Conservation (phyloP, 441 rosid genomes). For the Croton laevigatus region DNA sequence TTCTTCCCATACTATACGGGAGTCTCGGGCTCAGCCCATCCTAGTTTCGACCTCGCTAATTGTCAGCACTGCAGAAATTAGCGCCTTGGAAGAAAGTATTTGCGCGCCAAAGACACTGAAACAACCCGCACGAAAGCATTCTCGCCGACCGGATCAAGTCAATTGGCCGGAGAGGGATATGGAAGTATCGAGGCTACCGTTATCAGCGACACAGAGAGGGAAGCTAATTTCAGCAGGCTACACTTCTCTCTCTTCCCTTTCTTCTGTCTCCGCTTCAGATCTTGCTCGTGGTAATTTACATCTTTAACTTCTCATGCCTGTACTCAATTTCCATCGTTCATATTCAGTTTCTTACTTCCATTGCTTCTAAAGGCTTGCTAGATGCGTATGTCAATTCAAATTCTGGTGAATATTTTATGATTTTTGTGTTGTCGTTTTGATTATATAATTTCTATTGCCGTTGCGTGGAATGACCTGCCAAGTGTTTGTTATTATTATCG, state of each 20-base stretch:
- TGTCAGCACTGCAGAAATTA: too few relatives aligned
- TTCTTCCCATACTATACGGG: too few relatives aligned
- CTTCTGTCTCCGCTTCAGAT: conserved; percentile 49
- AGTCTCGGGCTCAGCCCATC: too few relatives aligned
- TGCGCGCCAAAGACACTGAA: conserved; percentile 15
- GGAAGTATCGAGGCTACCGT: conserved; percentile 64
- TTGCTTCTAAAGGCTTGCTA: not conserved
- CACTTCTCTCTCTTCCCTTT: conserved; percentile 54
- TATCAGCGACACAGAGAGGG: conserved; percentile 66
- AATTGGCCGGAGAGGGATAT: conserved; percentile 21
- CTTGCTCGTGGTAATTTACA: conserved; percentile 56
- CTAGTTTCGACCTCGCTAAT: too few relatives aligned
- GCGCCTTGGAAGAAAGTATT: not conserved
- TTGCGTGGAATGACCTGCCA: conserved; percentile 3
- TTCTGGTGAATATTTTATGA: not conserved
- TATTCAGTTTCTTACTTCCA: not conserved
- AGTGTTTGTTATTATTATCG: conserved; percentile 31
- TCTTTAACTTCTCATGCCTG: not conserved
- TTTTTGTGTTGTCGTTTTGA: not conserved
- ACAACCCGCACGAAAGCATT: not conserved
- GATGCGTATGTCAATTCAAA: not conserved
- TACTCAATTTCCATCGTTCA: too few relatives aligned
- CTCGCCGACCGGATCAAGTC: not conserved
- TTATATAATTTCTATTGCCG: not conserved
- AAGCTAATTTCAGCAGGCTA: conserved; percentile 72